Evolutionary conservation across 106 monocot species (phyloP).

Genomic region (Agapanthus africanus): DNA sequence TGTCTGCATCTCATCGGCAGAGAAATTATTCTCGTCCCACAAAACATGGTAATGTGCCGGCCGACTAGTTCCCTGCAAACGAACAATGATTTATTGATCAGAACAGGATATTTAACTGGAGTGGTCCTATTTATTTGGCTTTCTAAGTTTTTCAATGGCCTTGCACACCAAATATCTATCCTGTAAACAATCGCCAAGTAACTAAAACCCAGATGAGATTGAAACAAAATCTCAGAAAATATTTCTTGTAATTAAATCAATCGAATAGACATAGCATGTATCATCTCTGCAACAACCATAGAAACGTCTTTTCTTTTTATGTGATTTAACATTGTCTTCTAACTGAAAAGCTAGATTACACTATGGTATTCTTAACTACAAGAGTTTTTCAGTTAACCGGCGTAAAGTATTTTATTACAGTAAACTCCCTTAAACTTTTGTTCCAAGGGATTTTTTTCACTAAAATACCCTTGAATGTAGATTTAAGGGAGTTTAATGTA

Average conservation of each 20-base stretch:
- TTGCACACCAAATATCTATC: neutral
- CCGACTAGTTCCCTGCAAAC: slow-evolving; percentile 65
- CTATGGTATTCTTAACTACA: no score
- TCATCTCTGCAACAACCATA: neutral
- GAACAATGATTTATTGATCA: neutral
- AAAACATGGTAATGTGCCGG: slow-evolving; percentile 90
- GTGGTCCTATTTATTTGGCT: neutral
- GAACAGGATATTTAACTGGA: neutral
- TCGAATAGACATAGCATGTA: neutral
- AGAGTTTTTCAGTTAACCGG: no score
- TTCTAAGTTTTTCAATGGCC: neutral
- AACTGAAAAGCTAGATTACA: no score
- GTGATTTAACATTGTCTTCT: no score
- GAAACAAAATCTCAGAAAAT: neutral
- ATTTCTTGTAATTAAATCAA: neutral
- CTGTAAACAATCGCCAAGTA: no score
- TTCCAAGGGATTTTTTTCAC: no score
- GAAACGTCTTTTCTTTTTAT: no score
- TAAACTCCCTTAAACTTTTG: no score
- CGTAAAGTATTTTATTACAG: no score
- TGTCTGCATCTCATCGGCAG: slow-evolving; percentile 83
- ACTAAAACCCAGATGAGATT: neutral
- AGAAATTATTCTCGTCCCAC: slow-evolving; percentile 89
- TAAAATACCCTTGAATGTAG: no score
- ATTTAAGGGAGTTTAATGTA: no score